Conservation (phyloP, 2,329 filamentous ascomycete genomes). For the Curvularia lunata region DNA sequence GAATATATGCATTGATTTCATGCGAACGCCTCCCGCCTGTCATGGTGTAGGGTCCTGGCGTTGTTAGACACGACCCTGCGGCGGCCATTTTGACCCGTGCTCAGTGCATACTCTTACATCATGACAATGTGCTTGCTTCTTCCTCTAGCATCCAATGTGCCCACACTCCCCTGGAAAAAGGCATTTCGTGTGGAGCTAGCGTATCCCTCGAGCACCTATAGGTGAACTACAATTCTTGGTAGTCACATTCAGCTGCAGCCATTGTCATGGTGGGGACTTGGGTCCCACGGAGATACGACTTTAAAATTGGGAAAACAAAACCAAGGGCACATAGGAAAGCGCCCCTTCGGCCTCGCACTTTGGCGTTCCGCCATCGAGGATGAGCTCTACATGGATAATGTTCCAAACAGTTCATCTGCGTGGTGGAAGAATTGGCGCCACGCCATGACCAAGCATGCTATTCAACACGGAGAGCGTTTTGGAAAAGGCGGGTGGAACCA, state of each 20-base stretch:
- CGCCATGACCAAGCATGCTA: slow-evolving; percentile 12
- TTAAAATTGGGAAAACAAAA: neutral
- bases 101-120: neutral
- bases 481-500: slow-evolving; percentile 7
- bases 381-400: neutral
- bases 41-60: neutral
- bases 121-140: neutral
- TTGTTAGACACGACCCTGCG: slow-evolving; percentile 1
- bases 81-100: neutral
- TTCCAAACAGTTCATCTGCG: slow-evolving; percentile 14
- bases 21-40: slow-evolving; percentile 3
- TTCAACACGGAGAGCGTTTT: slow-evolving; percentile 13
- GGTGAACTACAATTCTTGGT: neutral
- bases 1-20: slow-evolving; percentile 20
- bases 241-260: slow-evolving; percentile 1
- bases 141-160: neutral
- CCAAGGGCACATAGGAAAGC: neutral
- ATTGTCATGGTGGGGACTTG: neutral
- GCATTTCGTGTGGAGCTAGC: neutral
- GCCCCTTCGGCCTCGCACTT: neutral
- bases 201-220: neutral
- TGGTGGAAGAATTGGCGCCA: slow-evolving; percentile 8
- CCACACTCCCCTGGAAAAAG: neutral
- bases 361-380: slow-evolving; percentile 16
- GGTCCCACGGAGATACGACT: neutral